Base-by-base conservation (phyloP, 2,329 filamentous ascomycete species). In the Cadophora malorum region DNA sequence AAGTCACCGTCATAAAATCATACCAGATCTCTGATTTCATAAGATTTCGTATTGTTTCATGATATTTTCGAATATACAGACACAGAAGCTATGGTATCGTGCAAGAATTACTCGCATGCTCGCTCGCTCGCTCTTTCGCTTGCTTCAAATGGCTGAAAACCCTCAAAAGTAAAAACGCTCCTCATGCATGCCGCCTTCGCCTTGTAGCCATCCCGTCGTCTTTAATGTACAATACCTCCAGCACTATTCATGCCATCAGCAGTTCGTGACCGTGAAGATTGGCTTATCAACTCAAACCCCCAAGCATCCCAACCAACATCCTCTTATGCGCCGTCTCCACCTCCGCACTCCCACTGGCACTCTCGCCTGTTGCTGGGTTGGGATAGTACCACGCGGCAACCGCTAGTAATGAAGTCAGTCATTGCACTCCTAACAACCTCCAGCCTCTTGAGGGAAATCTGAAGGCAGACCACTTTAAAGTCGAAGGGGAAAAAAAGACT, bases 321-420 rank as follows among this genome's bases (percentile, higher is more conserved):
- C 50, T 53, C 50, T 53, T 53, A 49, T 49, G 45, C 50, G 50
- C 50, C 50, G 50, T 14, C 50, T 23, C 50, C 23, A 2, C 25
- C 25, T 23, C 41, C 41, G 12, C 41, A 45, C 41, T 45, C 41
- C 41, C 41, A 45, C 41, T 45, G 10, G 41, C 50, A 19, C 23
- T 47, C 49, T 58, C 62, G 25, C 52, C 23, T 35, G 3, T 19
- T 25, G 12, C 1, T 8, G 79, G 79, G 66, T 85, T 82, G 4
- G 86, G 86, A 71, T 84, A 88, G 74, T 85, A 86, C 70, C 79
- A 86, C 1, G 86, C 85, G 0, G 85, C 85, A 1, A 86, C 84
- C 7, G 86, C 86, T n/a, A n/a, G n/a, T n/a, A n/a, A n/a, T n/a
- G n/a, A n/a, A n/a, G n/a, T n/a, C n/a, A n/a, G n/a, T n/a, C n/a